These are phyloP conservation scores for Solanum medicagineum DNA, from an alignment of 257 asterid species.

Conservation along the genomic window DNA sequence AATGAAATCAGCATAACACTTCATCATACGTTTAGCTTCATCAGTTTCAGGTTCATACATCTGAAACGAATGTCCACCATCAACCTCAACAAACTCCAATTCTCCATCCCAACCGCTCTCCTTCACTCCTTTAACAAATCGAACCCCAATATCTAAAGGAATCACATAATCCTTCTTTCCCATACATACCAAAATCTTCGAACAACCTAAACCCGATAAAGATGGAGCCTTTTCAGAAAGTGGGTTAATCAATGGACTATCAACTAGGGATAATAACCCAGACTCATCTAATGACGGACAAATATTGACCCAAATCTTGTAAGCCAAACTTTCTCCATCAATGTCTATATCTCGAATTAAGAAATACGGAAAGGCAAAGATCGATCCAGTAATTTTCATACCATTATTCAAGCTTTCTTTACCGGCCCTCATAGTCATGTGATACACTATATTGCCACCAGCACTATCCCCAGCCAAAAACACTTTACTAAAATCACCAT, in stretches of 20 bases:
- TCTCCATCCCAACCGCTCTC: conserved; percentile 48
- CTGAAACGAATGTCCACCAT: conserved; percentile 34
- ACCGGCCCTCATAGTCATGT: conserved; percentile 7
- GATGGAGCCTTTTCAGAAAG: not conserved
- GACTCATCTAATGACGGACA: not conserved
- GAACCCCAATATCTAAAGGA: not conserved
- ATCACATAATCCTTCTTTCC: conserved; percentile 14
- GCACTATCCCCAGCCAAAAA: conserved; percentile 20
- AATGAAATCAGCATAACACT: conserved; percentile 24
- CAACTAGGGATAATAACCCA: not conserved
- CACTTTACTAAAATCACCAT: conserved; percentile 4
- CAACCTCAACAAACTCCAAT: conserved; percentile 29
- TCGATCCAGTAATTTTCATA: conserved; percentile 9
- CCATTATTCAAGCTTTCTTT: not conserved
- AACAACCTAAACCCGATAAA: not conserved
- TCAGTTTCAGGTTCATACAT: not conserved
- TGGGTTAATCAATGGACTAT: not conserved
- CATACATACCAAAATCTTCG: not conserved
- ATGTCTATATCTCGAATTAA: not conserved
- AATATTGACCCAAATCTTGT: not conserved
- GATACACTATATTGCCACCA: conserved; percentile 17
- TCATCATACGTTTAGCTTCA: conserved; percentile 24
- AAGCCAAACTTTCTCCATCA: not conserved
- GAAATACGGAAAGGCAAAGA: conserved; percentile 1
- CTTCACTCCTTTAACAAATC: conserved; percentile 28